phyloP scores from a whole-genome alignment of 139 green algal species.

The Coccomyxa sp. region DNA sequence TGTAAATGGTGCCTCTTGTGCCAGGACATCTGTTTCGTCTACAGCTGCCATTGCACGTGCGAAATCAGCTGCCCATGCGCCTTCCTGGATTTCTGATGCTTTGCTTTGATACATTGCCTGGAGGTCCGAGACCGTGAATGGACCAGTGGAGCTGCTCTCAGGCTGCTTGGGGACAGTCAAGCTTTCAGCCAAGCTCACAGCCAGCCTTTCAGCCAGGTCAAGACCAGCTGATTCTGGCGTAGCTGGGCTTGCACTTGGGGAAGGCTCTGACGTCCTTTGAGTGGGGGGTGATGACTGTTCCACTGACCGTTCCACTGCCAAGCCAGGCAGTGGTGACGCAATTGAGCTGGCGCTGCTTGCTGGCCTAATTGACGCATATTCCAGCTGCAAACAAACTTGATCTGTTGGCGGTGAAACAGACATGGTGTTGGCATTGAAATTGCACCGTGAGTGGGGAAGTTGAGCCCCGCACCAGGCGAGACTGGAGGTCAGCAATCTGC shows the following conservation, averaged over 20 bases:
- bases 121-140: no score
- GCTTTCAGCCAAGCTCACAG: background rate
- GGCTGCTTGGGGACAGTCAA: background rate
- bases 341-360: no score
- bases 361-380: no score
- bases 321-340: no score
- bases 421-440: background rate
- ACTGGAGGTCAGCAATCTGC: slow-evolving; percentile 9
- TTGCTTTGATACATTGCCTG: background rate
- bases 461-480: background rate
- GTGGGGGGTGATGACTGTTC: no score
- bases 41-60: background rate
- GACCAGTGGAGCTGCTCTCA: background rate
- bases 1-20: background rate
- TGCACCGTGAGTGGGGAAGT: background rate
- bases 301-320: no score
- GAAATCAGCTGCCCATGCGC: background rate
- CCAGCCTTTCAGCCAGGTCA: background rate
- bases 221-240: background rate
- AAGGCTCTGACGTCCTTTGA: background rate
- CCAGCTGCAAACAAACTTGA: no score
- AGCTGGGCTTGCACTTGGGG: background rate
- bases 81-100: background rate
- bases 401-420: no score
- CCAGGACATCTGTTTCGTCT: background rate